Conservation (phyloP, 352 stramenopile species). For the Globisporangium nodosum region DNA sequence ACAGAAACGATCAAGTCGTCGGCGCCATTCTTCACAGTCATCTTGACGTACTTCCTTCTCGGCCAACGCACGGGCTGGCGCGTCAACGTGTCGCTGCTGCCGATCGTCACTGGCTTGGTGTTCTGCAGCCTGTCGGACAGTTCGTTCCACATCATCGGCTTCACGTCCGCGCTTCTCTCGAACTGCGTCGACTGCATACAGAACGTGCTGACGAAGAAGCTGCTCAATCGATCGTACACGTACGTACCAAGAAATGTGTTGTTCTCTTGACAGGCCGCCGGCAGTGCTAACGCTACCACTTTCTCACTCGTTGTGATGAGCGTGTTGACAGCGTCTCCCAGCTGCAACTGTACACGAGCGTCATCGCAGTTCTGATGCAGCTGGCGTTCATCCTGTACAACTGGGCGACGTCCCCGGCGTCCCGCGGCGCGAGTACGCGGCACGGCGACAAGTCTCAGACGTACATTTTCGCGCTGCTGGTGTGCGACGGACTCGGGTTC, state of each 20-base stretch:
- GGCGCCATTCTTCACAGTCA: constrained; percentile 88
- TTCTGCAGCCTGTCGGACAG: constrained; percentile 85
- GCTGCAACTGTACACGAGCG: constrained; percentile 88
- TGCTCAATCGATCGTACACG: constrained; percentile 79
- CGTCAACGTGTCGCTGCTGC: constrained; percentile 83
- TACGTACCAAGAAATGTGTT: constrained; percentile 21
- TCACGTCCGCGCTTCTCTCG: constrained; percentile 80
- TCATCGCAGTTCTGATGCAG: constrained; percentile 83
- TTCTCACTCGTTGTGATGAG: background rate
- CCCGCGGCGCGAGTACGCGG: constrained; percentile 14
- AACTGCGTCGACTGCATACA: constrained; percentile 92
- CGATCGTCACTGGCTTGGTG: constrained; percentile 80
- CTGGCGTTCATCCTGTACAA: constrained; percentile 73
- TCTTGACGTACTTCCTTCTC: constrained; percentile 82
- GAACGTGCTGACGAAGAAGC: constrained; percentile 88
- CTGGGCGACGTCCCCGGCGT: constrained; percentile 37
- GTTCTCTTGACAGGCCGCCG: background rate
- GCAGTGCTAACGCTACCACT: background rate
- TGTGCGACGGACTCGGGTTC: constrained; percentile 76
- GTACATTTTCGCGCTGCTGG: constrained; percentile 50
- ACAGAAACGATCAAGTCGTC: constrained; percentile 92
- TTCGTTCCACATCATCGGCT: constrained; percentile 86
- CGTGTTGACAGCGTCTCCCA: constrained; percentile 50
- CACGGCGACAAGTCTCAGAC: constrained; percentile 26
- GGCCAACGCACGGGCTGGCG: constrained; percentile 74